Evolutionary conservation across 768 basidiomycete genomes (phyloP).

Genomic region (Crassisporium funariophilum): DNA sequence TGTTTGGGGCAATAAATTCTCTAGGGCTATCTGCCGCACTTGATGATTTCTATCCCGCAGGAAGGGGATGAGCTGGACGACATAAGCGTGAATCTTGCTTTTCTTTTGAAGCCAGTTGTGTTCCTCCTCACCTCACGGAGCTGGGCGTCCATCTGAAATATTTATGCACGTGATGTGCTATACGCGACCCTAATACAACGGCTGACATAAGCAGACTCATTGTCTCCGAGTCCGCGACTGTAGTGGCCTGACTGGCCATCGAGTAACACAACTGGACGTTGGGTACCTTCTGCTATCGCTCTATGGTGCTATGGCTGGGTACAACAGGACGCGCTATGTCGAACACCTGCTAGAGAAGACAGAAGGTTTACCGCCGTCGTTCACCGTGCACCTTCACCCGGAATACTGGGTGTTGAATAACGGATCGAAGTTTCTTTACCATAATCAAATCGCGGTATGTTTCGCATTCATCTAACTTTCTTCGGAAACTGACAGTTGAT

Average conservation of each 20-base stretch:
- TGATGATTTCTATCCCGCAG: constrained; percentile 85
- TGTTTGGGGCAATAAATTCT: constrained; percentile 82
- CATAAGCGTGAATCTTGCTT: constrained; percentile 1
- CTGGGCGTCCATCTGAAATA: constrained; percentile 44
- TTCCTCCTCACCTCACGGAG: constrained; percentile 43
- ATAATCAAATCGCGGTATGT: constrained; percentile 69
- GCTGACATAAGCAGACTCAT: constrained; percentile 20
- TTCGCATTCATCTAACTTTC: not conserved
- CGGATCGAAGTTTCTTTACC: constrained; percentile 80
- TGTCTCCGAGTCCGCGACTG: no score
- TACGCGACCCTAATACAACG: constrained; percentile 15
- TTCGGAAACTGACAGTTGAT: constrained; percentile 3
- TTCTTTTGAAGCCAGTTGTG: constrained; percentile 1
- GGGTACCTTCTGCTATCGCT: constrained; percentile 3
- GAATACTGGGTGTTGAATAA: constrained; percentile 85
- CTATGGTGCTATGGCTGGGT: constrained; percentile 57
- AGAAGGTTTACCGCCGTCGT: constrained; percentile 64
- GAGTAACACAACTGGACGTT: constrained; percentile 5
- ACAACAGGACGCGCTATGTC: constrained; percentile 70
- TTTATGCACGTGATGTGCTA: constrained; percentile 34
- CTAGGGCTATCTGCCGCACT: constrained; percentile 83
- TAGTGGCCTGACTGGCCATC: no score
- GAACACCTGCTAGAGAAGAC: constrained; percentile 63
- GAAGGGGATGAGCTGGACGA: constrained; percentile 73
- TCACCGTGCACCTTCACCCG: constrained; percentile 74